Base-by-base conservation (phyloP, 148 eudicot genomes). In the Oxyria digyna region DNA sequence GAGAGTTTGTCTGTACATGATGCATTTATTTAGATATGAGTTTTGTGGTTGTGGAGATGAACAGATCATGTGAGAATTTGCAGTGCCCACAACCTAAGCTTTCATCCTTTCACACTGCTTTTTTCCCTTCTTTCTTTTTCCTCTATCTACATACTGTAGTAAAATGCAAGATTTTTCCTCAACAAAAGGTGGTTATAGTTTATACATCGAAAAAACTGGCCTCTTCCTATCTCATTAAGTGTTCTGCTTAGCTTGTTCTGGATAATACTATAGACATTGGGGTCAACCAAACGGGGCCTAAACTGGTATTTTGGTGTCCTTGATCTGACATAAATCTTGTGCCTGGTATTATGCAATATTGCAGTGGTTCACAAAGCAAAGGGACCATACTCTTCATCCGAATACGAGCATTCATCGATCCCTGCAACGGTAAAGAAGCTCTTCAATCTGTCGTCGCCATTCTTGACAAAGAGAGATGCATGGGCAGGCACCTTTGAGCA, bases 331-430 rank as follows among this genome's bases (percentile, higher is more conserved):
- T n/a, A n/a, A n/a, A n/a, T n/a, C n/a, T n/a, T n/a, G n/a, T n/a
- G n/a, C n/a, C n/a, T n/a, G n/a, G n/a, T n/a, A n/a, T n/a, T n/a
- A n/a, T n/a, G 37, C 17, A 35, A 2, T 3, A 6, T 2, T 81
- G 83, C 89, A 91, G 97, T 91, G 75, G 91, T 91, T 54, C 94
- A 88, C 71, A 87, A 88, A 49, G 82, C 97, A 2, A 80, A 83
- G 23, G 91, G 97, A 49, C 97, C 97, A n/a, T 67, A 32, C 59
- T 77, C 86, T 4, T 81, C 91, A 31, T 91, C 97, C 0, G 97
- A 91, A 46, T 91, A 78, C 52, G 97, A 90, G 83, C 97, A 90
- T 67, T 90, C 93, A 26, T 85, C 87, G 18, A 85, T 85, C 43
- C 83, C 89, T 29, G 89, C 85, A 46, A 87, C 93, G 1, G 87